Evolutionary conservation across 345 rosid genomes (phyloP), one percentile per base, ranked within the genome.

Genomic region (Firmiana major): DNA sequence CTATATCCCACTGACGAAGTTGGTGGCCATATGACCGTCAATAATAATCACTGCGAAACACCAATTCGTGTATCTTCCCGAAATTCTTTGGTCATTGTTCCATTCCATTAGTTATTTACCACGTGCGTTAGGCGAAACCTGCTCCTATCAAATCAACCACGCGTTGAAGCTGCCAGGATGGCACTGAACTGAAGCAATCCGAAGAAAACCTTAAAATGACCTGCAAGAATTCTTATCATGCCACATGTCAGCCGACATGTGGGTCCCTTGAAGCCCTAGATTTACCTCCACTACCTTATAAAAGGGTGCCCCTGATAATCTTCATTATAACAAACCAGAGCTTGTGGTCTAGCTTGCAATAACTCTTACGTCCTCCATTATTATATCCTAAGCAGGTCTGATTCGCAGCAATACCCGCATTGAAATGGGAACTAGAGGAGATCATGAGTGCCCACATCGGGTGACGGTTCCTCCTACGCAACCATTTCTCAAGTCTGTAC

Each of bases 401-500:
- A 43, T 69, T 46, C 13, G 38, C 8, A 49, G 42, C 49, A 24
- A 48, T 48, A 69, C 73, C 73, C 1, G 7, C 57, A 28, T 11
- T 12, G 71, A 48, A 26, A 89, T 87, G 91, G 87, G 83, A 2
- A 83, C 76, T 55, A 54, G 48, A 15, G 51, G 10, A 4, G 89
- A 85, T 15, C 80, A 83, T 60, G 85, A 86, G 68, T 75, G 84
- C 74, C 87, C 79, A 7, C 90, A 72, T 77, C 81, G 83, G 57
- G 95, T 94, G 21, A 84, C 88, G 36, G 81, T 93, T 81, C 99
- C 98, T 9, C 86, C 90, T 49, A 67, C 97, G 21, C 92, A 89
- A 57, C 93, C 99, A 3, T 92, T 92, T 81, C 48, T 89, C 42
- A 80, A 82, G 79, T 89, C 98, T n/a, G 83, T 96, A 22, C 81